Evolutionary conservation across 2,329 filamentous ascomycete genomes (phyloP), one percentile per base, ranked within the genome.

Genomic region (Epichloe sylvatica): DNA sequence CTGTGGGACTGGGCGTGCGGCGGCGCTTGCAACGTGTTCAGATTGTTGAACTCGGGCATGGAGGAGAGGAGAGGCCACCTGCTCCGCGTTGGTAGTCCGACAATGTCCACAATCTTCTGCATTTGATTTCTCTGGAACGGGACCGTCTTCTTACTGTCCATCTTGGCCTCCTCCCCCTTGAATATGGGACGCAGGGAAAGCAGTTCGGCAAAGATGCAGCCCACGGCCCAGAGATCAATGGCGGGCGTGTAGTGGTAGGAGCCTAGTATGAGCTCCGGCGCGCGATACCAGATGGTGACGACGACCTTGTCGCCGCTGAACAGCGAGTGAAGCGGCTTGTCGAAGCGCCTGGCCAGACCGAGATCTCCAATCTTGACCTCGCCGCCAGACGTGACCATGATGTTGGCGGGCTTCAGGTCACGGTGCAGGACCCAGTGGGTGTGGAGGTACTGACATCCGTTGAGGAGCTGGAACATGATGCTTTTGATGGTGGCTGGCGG

Each of bases 131-230:
- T 80, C 67, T 98, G 92, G 59, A 98, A 98, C 0, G 92, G 92
- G 0, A 97, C 90, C 0, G 86, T 92, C 70, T 97, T 97, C 68
- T 98, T 98, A 59, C 80, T 86, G 66, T 98, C 92, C 85, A 97
- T 96, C 69, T 98, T 98, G 15, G 92, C 92, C 67, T 98, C 92
- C 62, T 98, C 92, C 92, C 92, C 92, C 63, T 98, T 98, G 67
- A 98, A 98, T 49, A 98, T 97, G 0, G 92, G 92, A 1, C 91
- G 78, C 3, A 98, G 70, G 1, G 86, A 90, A 0, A 98, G 71
- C 3, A 98, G 73, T 65, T 98, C 92, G 2, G 92, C 92, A 61
- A 98, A 97, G 60, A 98, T 98, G 65, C 92, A 98, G 1, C 92
- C 92, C 1, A 98, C 82, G 3, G 92, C 92, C 92, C 92, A 98